Evolutionary conservation across 441 rosid genomes (phyloP).

Genomic region (Gossypium trilobum): DNA sequence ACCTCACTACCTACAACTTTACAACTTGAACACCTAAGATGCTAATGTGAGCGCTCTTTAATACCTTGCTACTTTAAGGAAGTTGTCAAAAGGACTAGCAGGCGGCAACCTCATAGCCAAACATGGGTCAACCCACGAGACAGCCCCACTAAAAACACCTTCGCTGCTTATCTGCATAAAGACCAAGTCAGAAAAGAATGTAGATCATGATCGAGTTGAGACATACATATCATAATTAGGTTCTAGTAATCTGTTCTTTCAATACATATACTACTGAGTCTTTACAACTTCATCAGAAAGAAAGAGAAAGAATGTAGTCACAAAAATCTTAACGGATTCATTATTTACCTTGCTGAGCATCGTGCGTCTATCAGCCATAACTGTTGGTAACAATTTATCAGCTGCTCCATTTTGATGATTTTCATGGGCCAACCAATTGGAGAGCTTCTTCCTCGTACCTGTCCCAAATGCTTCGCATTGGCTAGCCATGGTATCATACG

Average conservation of each 20-base stretch:
- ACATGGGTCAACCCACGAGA: constrained; percentile 33
- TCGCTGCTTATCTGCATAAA: constrained; percentile 21
- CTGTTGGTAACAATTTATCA: constrained; percentile 21
- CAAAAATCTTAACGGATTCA: not conserved
- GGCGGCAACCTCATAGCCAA: constrained; percentile 74
- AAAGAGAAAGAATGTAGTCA: not conserved
- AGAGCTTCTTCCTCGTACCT: constrained; percentile 71
- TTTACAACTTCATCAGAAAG: not conserved
- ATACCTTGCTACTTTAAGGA: constrained; percentile 86
- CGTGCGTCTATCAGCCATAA: constrained; percentile 20
- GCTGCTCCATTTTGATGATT: constrained; percentile 29
- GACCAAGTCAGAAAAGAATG: not conserved
- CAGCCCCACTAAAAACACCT: constrained; percentile 18
- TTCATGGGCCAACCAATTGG: constrained; percentile 78
- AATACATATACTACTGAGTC: not conserved
- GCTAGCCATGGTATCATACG: constrained; percentile 64
- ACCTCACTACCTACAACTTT: constrained; percentile 13
- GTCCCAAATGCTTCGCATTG: constrained; percentile 83
- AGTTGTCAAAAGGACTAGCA: constrained; percentile 91
- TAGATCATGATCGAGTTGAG: not conserved
- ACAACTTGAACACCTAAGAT: constrained; percentile 10
- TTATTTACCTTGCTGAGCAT: constrained; percentile 35
- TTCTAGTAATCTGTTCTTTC: not conserved
- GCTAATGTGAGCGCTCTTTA: constrained; percentile 12
- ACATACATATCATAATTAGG: not conserved